Percentiles rank a stretch among this genome's conserved stretches.
Conservation (phyloP, 352 stramenopile species). For the Thraustochytrium striatum region DNA sequence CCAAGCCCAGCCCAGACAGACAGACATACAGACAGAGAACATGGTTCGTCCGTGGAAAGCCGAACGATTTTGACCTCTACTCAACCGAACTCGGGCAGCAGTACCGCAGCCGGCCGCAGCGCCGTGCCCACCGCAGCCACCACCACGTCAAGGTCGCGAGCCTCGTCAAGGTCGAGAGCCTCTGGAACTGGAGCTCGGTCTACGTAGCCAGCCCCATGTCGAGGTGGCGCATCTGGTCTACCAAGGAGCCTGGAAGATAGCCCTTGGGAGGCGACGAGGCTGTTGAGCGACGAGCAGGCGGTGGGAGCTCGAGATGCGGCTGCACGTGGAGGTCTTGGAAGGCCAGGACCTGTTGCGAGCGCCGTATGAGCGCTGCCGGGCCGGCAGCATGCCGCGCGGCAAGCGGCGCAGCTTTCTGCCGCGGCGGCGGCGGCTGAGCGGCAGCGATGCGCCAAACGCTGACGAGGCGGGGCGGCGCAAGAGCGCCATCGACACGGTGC, state of each 20-base stretch:
- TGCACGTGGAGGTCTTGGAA: slow-evolving; percentile 21
- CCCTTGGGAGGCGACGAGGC: no score
- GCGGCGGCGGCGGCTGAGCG: neutral
- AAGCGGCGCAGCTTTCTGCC: neutral
- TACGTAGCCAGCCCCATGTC: no score
- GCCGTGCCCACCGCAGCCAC: no score
- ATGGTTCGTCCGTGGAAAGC: neutral
- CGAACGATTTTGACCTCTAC: neutral
- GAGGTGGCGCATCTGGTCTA: no score
- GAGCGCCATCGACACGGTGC: slow-evolving; percentile 17
- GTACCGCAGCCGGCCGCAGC: no score
- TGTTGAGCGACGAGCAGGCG: no score
- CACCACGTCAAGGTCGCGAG: no score
- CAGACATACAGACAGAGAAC: neutral
- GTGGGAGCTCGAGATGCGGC: slow-evolving; percentile 25
- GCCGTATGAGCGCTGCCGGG: slow-evolving; percentile 11
- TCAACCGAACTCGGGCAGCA: no score
- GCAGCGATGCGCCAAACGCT: neutral
- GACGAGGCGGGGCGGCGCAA: neutral
- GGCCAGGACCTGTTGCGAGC: slow-evolving; percentile 21
- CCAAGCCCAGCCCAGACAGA: neutral
- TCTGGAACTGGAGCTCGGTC: no score
- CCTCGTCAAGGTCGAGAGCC: no score
- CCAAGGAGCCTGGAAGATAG: no score
- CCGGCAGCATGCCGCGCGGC: neutral